Base-by-base conservation (phyloP, 495 filamentous ascomycete genomes). In the Hamigera avellanea region DNA sequence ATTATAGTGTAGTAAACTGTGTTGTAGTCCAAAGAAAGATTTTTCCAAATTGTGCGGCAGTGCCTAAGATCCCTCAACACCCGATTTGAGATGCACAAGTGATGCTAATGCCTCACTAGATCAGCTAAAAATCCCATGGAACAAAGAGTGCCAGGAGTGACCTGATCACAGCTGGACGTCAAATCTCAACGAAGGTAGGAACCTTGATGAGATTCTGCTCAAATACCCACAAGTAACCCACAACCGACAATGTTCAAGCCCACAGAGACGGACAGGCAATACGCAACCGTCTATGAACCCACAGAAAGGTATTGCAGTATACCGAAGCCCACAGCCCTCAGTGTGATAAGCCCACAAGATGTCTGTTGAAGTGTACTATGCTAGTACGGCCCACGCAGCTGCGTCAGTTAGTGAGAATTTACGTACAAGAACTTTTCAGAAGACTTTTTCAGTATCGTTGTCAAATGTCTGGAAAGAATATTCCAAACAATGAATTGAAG, bases 191-290 rank as follows among this genome's bases (percentile, higher is more conserved):
- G 32, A 41, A 25, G 31, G 30, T 21, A 21, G 17, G 32, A 42
- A 27, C 35, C 33, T 32, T 35, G 36, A 45, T 44, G 39, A 48
- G 40, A 46, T 49, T 43, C 39, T 26, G 33, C 44, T 27, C 47
- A 38, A 35, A 59, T 49, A 51, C 54, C 62, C 61, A 63, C 63
- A 62, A 61, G 54, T 53, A 59, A 56, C 57, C 56, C 62, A 52
- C 60, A 64, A 66, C 54, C 49, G 53, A 64, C 60, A 64, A 45
- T 60, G 53, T 59, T 61, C 52, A 67, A 67, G 61, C 63, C 63
- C 61, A 67, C 63, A 65, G 51, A 57, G 54, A 54, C 44, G 38
- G 58, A 43, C 56, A 61, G 59, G 54, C 51, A 44, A 62, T 57
- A 62, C 52, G 59, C 61, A 58, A 64, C 52, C 33, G 49, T 58